Percentiles rank a stretch among this genome's conserved stretches.
Evolutionary conservation across 2,329 filamentous ascomycete genomes (phyloP).

Genomic region (Mycosphaerella arachidis): DNA sequence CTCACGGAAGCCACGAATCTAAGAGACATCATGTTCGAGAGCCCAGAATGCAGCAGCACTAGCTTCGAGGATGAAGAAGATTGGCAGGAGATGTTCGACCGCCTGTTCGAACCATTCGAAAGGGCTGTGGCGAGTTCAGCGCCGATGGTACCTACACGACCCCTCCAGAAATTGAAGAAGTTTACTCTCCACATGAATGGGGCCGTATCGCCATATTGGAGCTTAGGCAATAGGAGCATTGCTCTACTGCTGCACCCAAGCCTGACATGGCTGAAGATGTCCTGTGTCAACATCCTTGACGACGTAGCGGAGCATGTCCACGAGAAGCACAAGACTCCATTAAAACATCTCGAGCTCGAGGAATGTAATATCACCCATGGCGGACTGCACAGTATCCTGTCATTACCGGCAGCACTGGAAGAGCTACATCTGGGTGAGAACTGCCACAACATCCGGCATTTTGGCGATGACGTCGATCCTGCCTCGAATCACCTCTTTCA

Average conservation of each 20-base stretch:
- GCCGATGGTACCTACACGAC: neutral
- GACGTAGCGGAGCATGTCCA: slow-evolving; percentile 2
- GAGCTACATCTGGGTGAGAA: slow-evolving; percentile 19
- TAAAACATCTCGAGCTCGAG: slow-evolving; percentile 20
- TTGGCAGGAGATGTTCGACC: slow-evolving; percentile 14
- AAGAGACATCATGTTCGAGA: slow-evolving; percentile 20
- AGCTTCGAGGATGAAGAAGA: slow-evolving; percentile 18
- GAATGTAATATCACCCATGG: slow-evolving; percentile 21
- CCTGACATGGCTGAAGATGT: slow-evolving; percentile 18
- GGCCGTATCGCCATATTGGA: slow-evolving; percentile 22
- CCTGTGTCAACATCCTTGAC: slow-evolving; percentile 22
- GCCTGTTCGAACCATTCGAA: slow-evolving; percentile 16
- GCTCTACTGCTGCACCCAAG: slow-evolving; percentile 17
- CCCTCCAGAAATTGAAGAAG: slow-evolving; percentile 18
- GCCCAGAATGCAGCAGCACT: slow-evolving; percentile 18
- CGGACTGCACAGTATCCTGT: slow-evolving; percentile 19
- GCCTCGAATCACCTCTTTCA: slow-evolving; percentile 19
- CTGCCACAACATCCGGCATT: slow-evolving; percentile 18
- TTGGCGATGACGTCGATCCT: slow-evolving; percentile 12
- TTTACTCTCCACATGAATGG: slow-evolving; percentile 24
- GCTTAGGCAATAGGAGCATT: slow-evolving; percentile 9
- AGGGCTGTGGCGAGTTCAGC: slow-evolving; percentile 2
- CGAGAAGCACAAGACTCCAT: slow-evolving; percentile 5
- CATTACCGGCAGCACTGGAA: slow-evolving; percentile 17
- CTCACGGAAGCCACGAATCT: slow-evolving; percentile 10